Conservation (phyloP, 2,329 filamentous ascomycete species). For the Stenocarpella maydis region DNA sequence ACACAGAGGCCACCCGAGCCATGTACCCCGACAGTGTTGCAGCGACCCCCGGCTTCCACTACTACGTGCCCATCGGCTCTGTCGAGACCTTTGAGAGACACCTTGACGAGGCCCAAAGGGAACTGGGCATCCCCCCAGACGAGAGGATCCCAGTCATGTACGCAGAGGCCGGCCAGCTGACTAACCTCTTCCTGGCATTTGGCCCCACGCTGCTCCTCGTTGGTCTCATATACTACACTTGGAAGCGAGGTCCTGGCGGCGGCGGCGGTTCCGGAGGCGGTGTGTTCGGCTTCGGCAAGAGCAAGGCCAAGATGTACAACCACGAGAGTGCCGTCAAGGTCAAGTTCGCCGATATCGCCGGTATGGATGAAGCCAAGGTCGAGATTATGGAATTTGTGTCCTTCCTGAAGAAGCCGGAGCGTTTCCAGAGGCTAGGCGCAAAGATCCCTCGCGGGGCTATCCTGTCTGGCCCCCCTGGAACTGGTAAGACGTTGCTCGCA, state of each 20-base stretch:
- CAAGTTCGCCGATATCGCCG: slow-evolving; percentile 95
- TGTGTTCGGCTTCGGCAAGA: slow-evolving; percentile 96
- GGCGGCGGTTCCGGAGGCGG: slow-evolving; percentile 73
- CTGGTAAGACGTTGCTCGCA: slow-evolving; percentile 95
- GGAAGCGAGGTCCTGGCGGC: slow-evolving; percentile 75
- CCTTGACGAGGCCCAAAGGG: slow-evolving; percentile 86
- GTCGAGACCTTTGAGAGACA: slow-evolving; percentile 91
- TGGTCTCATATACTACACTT: slow-evolving; percentile 81
- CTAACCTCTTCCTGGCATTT: slow-evolving; percentile 77
- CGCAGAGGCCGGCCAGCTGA: slow-evolving; percentile 76
- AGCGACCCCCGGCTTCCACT: slow-evolving; percentile 74
- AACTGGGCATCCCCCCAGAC: slow-evolving; percentile 83
- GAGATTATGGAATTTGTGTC: slow-evolving; percentile 99
- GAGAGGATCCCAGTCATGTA: slow-evolving; percentile 96
- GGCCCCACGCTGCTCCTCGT: slow-evolving; percentile 89
- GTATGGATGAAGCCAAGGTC: slow-evolving; percentile 96
- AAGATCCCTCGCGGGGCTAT: slow-evolving; percentile 98
- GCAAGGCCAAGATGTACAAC: slow-evolving; percentile 95
- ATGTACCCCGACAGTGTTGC: slow-evolving; percentile 81
- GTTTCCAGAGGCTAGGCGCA: slow-evolving; percentile 91
- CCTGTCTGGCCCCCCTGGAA: slow-evolving; percentile 95
- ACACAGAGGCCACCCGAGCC: slow-evolving; percentile 75
- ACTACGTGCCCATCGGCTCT: slow-evolving; percentile 96
- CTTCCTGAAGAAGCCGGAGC: slow-evolving; percentile 92
- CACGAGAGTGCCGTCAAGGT: slow-evolving; percentile 96